Base-by-base conservation (phyloP, 768 basidiomycete genomes). In the Russula dissimulans region DNA sequence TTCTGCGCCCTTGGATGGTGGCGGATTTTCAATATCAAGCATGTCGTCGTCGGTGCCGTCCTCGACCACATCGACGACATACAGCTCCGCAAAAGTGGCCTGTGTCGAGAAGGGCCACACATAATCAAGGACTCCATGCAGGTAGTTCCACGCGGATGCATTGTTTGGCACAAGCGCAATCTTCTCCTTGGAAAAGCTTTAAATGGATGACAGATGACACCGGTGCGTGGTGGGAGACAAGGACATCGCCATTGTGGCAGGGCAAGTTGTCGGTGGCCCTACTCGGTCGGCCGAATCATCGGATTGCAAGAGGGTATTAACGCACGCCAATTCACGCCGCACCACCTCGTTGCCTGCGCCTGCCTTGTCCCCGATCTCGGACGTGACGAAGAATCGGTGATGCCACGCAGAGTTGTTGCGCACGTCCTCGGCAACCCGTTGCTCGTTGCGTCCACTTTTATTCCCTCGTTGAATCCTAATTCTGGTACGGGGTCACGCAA, bases 401-500 rank as follows among this genome's bases (percentile, higher is more conserved):
- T 93, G 90, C 97, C 97, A 99, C 26, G 91, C 97, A 38, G 91
- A 95, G 70, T 99, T 99, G 73, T 99, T 99, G 67, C 97, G 75
- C 41, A 95, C 78, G 71, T 99, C 95, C 31, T 78, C 74, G 10
- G 77, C 75, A 22, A 93, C 71, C 76, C 92, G 82, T 59, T 70
- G 66, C 62, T 93, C 86, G 98, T 99, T 47, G 83, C 73, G 69
- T 99, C 97, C 22, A 73, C 78, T 7, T 80, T 74, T 1, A 85
- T 84, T 56, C 75, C 72, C 53, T 84, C 80, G 70, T 93, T 86
- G 72, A 97, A 97, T 39, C 70, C 77, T 56, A 98, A 85, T 72
- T 99, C 97, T 9, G 80, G 78, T 3, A 59, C 69, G 18, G 85
- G 80, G 26, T 78, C 70, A 57, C 79, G 75, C 34, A 82, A 76